phyloP scores from a whole-genome alignment of 2,329 filamentous ascomycete species.

The Cordyceps militaris region DNA sequence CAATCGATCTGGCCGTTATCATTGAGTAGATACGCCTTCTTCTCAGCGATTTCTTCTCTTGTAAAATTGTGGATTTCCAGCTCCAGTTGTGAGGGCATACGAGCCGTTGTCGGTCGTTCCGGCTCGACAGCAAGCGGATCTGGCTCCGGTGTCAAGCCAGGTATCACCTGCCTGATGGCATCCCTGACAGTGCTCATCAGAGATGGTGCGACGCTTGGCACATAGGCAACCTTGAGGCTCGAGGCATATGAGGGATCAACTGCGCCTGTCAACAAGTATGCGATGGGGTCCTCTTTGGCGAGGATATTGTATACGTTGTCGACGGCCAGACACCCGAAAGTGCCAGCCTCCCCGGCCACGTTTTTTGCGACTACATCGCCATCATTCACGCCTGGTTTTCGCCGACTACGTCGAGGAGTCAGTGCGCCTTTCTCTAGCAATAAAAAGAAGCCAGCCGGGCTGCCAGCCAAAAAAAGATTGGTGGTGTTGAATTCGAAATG shows the following conservation, averaged over 20 bases:
- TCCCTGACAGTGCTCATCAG: conserved; percentile 59
- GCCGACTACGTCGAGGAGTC: conserved; percentile 65
- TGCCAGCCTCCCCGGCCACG: conserved; percentile 71
- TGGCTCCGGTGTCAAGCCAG: conserved; percentile 35
- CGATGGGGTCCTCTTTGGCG: conserved; percentile 64
- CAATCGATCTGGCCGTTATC: conserved; percentile 96
- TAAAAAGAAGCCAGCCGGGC: conserved; percentile 87
- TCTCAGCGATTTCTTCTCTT: conserved; percentile 85
- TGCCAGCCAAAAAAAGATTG: conserved; percentile 83
- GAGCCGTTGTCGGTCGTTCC: conserved; percentile 33
- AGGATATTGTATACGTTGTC: conserved; percentile 97
- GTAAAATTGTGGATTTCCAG: conserved; percentile 94
- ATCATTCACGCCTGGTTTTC: conserved; percentile 66
- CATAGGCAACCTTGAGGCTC: conserved; percentile 67
- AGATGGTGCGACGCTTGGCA: conserved; percentile 65
- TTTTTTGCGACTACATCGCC: conserved; percentile 48
- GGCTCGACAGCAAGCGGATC: conserved; percentile 24
- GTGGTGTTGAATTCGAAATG: conserved; percentile 89
- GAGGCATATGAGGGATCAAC: conserved; percentile 75
- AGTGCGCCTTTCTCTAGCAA: conserved; percentile 69
- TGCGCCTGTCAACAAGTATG: conserved; percentile 85
- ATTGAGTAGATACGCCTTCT: conserved; percentile 78
- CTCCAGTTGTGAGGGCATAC: conserved; percentile 65
- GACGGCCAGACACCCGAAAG: conserved; percentile 84
- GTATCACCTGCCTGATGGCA: conserved; percentile 55